Base-by-base conservation (phyloP, 2,329 filamentous ascomycete genomes). In the Aspergillus neotritici region DNA sequence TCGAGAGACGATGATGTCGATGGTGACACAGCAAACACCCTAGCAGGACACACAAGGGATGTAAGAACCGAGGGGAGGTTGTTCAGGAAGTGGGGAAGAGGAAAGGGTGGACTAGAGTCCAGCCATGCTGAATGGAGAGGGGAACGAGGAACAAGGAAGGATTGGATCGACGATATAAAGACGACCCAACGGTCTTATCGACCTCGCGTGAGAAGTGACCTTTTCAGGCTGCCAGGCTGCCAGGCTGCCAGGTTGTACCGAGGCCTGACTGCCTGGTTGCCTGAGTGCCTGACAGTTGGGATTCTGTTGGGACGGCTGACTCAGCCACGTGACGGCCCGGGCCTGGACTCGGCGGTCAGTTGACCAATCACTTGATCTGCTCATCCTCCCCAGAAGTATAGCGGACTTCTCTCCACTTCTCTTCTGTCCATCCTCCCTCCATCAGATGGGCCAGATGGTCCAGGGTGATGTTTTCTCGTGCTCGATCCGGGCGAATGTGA, bases 261-360 rank as follows among this genome's bases (percentile, higher is more conserved):
- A 36, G 51, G 51, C 49, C 54, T 54, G 48, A 49, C 44, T 48
- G 21, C 21, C 21, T 25, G 7, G 21, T 25, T 5, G 21, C 21
- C 21, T 37, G 32, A 45, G 36, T 37, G 46, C 44, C 48, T 28
- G 13, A 31, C 31, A 43, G 44, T 44, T 43, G 41, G 37, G 46
- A 34, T 37, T 42, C 34, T 6, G 49, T 52, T 55, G 51, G 49
- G 54, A 35, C 13, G 2, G 40, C 34, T 46, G 40, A 41, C 31
- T 41, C 46, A 35, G 31, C 36, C 30, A n/a, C 13, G 31, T 44
- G 28, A 29, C 31, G 30, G 13, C n/a, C n/a, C n/a, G 21, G 37
- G 37, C 41, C 38, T 39, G 33, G 31, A 12, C 37, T 25, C 9
- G n/a, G 10, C 38, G 5, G 21, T 37, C 16, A 8, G 7, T 34